Evolutionary conservation across 495 filamentous ascomycete species (phyloP).

Genomic region (Penicillium roqueforti): DNA sequence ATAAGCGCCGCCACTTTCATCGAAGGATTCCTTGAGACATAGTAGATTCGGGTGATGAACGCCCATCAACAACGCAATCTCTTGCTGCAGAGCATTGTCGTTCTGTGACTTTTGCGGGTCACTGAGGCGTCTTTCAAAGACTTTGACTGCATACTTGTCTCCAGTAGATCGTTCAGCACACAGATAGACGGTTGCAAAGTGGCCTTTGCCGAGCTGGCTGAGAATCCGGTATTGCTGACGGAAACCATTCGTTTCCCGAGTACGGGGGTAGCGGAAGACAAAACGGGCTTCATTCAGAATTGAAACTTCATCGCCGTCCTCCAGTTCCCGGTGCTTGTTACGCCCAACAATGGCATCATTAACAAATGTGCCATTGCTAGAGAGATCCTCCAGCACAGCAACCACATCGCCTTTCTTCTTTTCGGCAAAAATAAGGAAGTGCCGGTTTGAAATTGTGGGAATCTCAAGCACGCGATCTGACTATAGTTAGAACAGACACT

Average conservation of each 20-base stretch:
- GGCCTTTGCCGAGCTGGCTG: conserved; percentile 88
- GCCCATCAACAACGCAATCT: conserved; percentile 93
- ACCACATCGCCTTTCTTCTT: conserved; percentile 73
- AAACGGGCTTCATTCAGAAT: conserved; percentile 79
- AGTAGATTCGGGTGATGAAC: conserved; percentile 95
- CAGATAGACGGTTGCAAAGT: conserved; percentile 92
- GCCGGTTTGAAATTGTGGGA: conserved; percentile 88
- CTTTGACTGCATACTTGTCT: conserved; percentile 84
- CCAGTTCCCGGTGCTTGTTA: conserved; percentile 82
- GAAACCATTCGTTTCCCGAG: conserved; percentile 71
- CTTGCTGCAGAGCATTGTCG: conserved; percentile 81
- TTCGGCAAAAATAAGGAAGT: conserved; percentile 87
- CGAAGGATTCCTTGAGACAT: conserved; percentile 92
- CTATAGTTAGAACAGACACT: conserved; percentile 12
- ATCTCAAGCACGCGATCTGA: conserved; percentile 75
- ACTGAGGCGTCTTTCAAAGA: conserved; percentile 77
- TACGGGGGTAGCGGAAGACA: conserved; percentile 83
- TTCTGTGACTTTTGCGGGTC: conserved; percentile 72
- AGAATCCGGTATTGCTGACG: conserved; percentile 78
- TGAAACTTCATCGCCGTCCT: conserved; percentile 84
- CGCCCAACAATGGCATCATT: conserved; percentile 88
- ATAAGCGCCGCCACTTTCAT: conserved; percentile 87
- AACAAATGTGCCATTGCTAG: conserved; percentile 94
- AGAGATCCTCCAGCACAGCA: conserved; percentile 87
- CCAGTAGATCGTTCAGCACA: conserved; percentile 84